These are phyloP conservation scores for Wickerhamomyces mucosus DNA, from an alignment of 805 yeast genomes.

Conservation along the genomic window DNA sequence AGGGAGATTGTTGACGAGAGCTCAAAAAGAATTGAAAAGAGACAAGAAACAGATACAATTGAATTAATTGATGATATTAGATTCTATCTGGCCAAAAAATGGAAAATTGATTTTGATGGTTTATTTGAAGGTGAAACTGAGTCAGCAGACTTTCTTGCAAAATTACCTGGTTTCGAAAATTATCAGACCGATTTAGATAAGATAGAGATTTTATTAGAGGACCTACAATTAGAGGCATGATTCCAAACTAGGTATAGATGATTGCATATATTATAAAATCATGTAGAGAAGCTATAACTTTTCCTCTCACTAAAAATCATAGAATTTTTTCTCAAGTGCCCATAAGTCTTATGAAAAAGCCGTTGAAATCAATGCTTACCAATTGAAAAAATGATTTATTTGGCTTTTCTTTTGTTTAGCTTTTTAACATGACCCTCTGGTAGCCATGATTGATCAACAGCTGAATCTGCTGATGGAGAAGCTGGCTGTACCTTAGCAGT, in stretches of 20 bases:
- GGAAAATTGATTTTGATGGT: constrained; percentile 22
- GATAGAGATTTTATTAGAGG: constrained; percentile 31
- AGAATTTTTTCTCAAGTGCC: no score
- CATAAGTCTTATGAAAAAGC: no score
- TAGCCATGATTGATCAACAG: constrained; percentile 44
- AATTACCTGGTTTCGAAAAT: constrained; percentile 12
- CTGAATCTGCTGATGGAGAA: constrained; percentile 20
- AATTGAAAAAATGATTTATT: constrained; percentile 2
- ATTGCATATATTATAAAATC: no score
- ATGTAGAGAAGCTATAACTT: no score
- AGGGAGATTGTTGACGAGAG: constrained; percentile 31
- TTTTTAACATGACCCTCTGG: constrained; percentile 50
- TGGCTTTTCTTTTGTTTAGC: constrained; percentile 11
- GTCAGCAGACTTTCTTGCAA: constrained; percentile 12
- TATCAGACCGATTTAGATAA: constrained; percentile 25
- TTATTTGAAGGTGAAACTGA: constrained; percentile 20
- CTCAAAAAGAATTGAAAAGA: constrained; percentile 44
- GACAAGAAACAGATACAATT: constrained; percentile 73
- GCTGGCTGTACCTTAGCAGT: constrained; percentile 8
- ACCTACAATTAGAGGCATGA: constrained; percentile 34
- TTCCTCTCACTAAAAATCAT: no score
- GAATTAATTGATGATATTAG: constrained; percentile 74
- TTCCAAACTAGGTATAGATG: no score
- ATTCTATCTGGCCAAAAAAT: constrained; percentile 36
- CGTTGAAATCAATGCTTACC: no score